Percentiles rank a stretch among this genome's conserved stretches.
Conservation (phyloP, 2,329 filamentous ascomycete species). For the Cladosporium sp. region DNA sequence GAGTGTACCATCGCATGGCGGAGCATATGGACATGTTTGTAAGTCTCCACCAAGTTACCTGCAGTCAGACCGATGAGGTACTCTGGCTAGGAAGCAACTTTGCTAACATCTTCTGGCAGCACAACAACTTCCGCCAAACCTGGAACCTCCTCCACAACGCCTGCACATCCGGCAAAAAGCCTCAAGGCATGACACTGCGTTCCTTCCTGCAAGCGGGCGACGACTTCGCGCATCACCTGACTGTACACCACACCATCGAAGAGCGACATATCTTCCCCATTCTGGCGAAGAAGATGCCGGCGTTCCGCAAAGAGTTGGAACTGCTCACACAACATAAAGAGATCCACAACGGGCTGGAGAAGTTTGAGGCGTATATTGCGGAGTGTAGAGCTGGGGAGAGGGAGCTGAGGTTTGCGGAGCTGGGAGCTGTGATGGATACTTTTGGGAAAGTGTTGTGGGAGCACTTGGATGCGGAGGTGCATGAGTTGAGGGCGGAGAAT, state of each 20-base stretch:
- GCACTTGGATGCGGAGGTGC: conserved; percentile 82
- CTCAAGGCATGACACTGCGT: conserved; percentile 60
- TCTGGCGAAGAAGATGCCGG: conserved; percentile 72
- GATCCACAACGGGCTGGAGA: conserved; percentile 62
- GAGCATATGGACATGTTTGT: conserved; percentile 73
- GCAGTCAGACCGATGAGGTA: not conserved
- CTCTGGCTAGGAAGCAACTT: not conserved
- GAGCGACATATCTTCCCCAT: conserved; percentile 76
- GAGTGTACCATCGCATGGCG: conserved; percentile 66
- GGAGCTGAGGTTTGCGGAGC: conserved; percentile 51
- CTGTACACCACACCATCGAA: conserved; percentile 76
- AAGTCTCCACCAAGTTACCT: conserved; percentile 29
- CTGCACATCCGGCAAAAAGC: conserved; percentile 56
- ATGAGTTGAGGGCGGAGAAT: conserved; percentile 73
- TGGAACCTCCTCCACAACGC: conserved; percentile 71
- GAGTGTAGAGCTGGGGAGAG: conserved; percentile 53
- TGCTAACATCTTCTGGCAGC: conserved; percentile 43
- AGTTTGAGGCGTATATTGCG: conserved; percentile 30
- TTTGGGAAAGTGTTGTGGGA: conserved; percentile 77
- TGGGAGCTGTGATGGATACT: conserved; percentile 69
- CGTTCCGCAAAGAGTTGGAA: conserved; percentile 64
- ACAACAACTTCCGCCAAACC: conserved; percentile 69
- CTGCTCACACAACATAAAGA: conserved; percentile 69
- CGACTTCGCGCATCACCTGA: conserved; percentile 67
- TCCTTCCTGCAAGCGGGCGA: conserved; percentile 66